Base-by-base conservation (phyloP, 2,329 filamentous ascomycete species). In the Trichophaea hybrida region DNA sequence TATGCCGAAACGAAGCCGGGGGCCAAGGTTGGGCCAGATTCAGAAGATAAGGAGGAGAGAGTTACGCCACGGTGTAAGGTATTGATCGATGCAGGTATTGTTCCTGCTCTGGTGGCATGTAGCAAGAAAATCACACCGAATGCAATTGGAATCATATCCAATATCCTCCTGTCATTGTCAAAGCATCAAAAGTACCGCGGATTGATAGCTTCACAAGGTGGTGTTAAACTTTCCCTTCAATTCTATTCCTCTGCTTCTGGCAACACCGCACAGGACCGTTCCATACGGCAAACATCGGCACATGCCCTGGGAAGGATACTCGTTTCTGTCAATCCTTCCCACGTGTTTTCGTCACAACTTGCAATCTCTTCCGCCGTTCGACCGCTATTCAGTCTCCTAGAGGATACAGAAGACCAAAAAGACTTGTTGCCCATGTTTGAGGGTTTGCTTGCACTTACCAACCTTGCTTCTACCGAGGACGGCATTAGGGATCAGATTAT, bases 341-440 rank as follows among this genome's bases (percentile, higher is more conserved):
- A 93, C 64, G 83, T 94, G 37, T 97, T 98, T 73, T 82, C 82
- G 35, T 80, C 84, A n/a, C 80, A 86, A 0, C 82, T 82, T 1
- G 80, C 91, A 0, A 81, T 86, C 53, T 83, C 79, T 49, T 85
- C 86, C 2, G 88, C 90, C n/a, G 84, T 97, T 59, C 81, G 87
- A 0, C 88, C 91, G 0, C 79, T 98, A 1, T 73, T 86, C 5
- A 82, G 81, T 17, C 84, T 97, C 57, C 78, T 97, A 13, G 32
- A 34, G 31, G 74, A 64, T 38, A 59, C 60, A 71, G 5, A 73
- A 69, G 31, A 73, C 75, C 59, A 75, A 77, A 57, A 80, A 80
- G 86, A 95, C 71, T 80, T 97, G 12, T 78, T 98, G 0, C 89
- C 93, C 0, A 83, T 86, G 0, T 98, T 97, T 67, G 93, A 98